These are phyloP conservation scores for Tetradesmus obliquus DNA, from an alignment of 139 green algal species.

Conservation along the genomic window DNA sequence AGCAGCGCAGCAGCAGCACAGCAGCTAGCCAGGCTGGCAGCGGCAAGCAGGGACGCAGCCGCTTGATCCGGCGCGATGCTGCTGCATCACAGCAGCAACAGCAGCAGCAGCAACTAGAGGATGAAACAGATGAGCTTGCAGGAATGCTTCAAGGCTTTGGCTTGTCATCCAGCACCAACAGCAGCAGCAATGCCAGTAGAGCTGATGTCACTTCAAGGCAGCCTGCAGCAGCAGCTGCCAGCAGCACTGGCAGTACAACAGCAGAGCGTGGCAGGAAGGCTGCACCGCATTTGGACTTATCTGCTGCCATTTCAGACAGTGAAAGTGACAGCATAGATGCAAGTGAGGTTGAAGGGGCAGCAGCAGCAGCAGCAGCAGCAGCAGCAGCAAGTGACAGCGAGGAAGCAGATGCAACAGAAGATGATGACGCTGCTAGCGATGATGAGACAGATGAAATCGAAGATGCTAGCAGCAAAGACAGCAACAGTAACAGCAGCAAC, in stretches of 20 bases:
- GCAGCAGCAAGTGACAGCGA: background rate
- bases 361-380: constrained; percentile 34
- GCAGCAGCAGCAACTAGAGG: too few relatives aligned
- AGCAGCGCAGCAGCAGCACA: background rate
- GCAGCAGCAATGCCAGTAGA: background rate
- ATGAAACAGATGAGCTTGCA: constrained; percentile 25
- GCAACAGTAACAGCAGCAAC: background rate
- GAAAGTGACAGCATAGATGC: background rate
- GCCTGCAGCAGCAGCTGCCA: background rate
- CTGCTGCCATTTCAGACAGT: background rate
- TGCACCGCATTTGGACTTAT: background rate
- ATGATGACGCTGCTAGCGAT: background rate
- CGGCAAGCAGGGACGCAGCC: background rate
- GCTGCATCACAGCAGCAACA: background rate
- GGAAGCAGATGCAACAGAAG: constrained; percentile 8
- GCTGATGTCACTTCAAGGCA: background rate
- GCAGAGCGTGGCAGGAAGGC: background rate
- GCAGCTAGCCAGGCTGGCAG: background rate
- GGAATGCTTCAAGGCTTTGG: background rate
- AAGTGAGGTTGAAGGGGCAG: background rate
- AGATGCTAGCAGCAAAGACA: background rate
- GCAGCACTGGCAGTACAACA: background rate
- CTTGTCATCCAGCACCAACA: background rate
- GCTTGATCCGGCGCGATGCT: background rate
- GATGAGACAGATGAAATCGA: background rate